Evolutionary conservation across 441 rosid species (phyloP), one percentile per base, ranked within the genome.

Genomic region (Geranium incanum): DNA sequence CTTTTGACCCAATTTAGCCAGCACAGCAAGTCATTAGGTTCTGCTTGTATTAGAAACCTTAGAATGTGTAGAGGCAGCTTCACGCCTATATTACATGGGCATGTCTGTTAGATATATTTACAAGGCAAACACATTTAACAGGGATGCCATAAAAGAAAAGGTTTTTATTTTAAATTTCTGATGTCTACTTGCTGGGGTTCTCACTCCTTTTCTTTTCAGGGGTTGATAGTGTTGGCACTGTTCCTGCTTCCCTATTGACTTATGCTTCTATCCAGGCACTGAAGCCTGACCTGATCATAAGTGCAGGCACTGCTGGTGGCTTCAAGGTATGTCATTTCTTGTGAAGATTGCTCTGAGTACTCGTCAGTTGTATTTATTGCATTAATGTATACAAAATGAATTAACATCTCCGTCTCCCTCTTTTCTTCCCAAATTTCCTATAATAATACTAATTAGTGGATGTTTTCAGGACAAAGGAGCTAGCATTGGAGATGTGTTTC

Each of bases 231-330:
- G 87, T 95, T 5, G 99, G 99, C 73, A 90, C 97, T 9, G 76
- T 95, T 68, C 87, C 95, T 62, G 87, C 96, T 67, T 84, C 97
- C 75, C 94, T 95, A 74, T 85, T 89, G 66, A 87, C 97, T 19
- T 95, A 86, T 82, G 93, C 96, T 77, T 82, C 97, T 71, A 83
- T 92, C 75, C 94, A 84, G 83, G 88, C 96, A 38, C 82, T 92
- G 38, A 74, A 83, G 69, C 99, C 98, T n/a, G 96, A 92, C 78
- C 80, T 95, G 67, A 85, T 92, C n/a, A 88, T 95, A 83, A 95
- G 90, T 84, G 98, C 97, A 0, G 99, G 99, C 71, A 95, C 99
- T 74, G 87, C 92, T 36, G 99, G 99, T 80, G 98, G 85, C 81
- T 95, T 95, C 76, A 92, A 92, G 89, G 97, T 91, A 70, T 18